Percentiles rank a stretch among this genome's conserved stretches.
phyloP scores from a whole-genome alignment of 2,329 filamentous ascomycete genomes.

The Leptoxyphium fumago region DNA sequence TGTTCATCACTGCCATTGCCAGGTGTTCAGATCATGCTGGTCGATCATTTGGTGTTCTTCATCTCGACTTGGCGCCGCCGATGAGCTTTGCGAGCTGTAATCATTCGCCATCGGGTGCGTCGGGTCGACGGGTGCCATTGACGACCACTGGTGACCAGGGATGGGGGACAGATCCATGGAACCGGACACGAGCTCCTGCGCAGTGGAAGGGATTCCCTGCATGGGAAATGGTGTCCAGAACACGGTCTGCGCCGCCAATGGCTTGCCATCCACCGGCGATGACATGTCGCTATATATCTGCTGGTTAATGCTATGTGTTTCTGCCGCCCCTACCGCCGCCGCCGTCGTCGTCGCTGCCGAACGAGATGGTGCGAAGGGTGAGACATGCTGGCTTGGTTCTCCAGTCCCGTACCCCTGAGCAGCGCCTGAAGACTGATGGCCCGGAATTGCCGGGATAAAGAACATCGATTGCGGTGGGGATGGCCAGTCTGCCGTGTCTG shows the following conservation, averaged over 20 bases:
- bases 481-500: conserved; percentile 1
- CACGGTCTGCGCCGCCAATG: conserved; percentile 10
- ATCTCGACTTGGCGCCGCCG: neutral
- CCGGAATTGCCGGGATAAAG: conserved; percentile 17
- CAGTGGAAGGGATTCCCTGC: conserved; percentile 22
- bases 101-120: neutral
- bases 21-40: neutral
- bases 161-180: neutral
- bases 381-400: conserved; percentile 8
- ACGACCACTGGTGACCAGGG: neutral
- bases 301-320: conserved; percentile 12
- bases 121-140: neutral
- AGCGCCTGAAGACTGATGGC: conserved; percentile 11
- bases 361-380: conserved; percentile 10
- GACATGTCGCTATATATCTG: conserved; percentile 7
- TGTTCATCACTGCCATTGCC: neutral
- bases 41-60: neutral
- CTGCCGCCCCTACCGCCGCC: neutral
- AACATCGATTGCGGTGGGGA: conserved; percentile 15
- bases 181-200: neutral
- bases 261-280: conserved; percentile 6
- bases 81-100: neutral
- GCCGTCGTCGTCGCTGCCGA: neutral
- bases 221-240: conserved; percentile 28
- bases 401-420: conserved; percentile 7